A percentile compares a stretch with the other conserved stretches of the same genome.
phyloP scores from a whole-genome alignment of 2,329 filamentous ascomycete genomes.

The Pezicula neosporulosa region DNA sequence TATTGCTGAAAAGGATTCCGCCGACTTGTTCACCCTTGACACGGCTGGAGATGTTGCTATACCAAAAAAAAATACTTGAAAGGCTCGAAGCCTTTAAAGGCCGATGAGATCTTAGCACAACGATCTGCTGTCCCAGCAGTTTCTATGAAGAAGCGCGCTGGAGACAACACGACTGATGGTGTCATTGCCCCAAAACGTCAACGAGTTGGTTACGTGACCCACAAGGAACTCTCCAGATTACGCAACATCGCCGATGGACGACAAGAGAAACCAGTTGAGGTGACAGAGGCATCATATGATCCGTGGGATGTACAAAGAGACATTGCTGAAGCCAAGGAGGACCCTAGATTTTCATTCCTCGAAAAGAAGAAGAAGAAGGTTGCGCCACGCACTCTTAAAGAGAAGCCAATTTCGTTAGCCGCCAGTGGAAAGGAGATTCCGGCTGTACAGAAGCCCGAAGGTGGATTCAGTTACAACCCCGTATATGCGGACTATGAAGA shows the following conservation, averaged over 20 bases:
- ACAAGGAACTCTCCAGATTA: slow-evolving; percentile 78
- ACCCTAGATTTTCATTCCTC: slow-evolving; percentile 61
- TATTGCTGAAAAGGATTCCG: slow-evolving; percentile 75
- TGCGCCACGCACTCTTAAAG: slow-evolving; percentile 71
- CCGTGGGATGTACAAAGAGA: slow-evolving; percentile 64
- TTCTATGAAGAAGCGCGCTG: slow-evolving; percentile 71
- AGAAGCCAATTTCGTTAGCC: slow-evolving; percentile 77
- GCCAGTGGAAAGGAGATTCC: slow-evolving; percentile 77
- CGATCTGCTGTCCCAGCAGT: slow-evolving; percentile 81
- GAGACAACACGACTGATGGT: slow-evolving; percentile 68
- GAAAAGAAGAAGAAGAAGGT: slow-evolving; percentile 63
- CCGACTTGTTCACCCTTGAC: slow-evolving; percentile 84
- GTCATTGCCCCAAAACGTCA: slow-evolving; percentile 70
- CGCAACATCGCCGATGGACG: slow-evolving; percentile 73
- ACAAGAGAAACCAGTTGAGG: slow-evolving; percentile 38
- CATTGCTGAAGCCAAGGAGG: slow-evolving; percentile 38
- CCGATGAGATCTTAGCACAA: slow-evolving; percentile 85
- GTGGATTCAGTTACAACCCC: slow-evolving; percentile 91
- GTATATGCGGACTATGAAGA: slow-evolving; percentile 81
- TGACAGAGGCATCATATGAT: slow-evolving; percentile 69
- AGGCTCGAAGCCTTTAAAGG: slow-evolving; percentile 74
- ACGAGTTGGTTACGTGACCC: slow-evolving; percentile 75
- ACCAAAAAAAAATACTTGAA: slow-evolving; percentile 61
- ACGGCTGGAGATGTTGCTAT: slow-evolving; percentile 66
- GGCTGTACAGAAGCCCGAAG: slow-evolving; percentile 73